Base-by-base conservation (phyloP, 169 alveolate genomes). In the Plasmodium cynomolgi region DNA sequence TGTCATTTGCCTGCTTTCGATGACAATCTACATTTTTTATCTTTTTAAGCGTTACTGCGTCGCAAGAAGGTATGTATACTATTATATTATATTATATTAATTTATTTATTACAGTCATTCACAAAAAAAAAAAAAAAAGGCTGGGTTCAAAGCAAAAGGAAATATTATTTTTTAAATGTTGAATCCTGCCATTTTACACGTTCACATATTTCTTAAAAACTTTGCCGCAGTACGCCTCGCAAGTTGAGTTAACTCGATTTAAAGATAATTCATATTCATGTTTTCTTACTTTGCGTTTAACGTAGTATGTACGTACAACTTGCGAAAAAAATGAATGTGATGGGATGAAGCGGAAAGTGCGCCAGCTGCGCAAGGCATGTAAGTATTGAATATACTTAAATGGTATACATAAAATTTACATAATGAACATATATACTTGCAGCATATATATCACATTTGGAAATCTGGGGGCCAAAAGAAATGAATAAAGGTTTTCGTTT, bases 131-230 rank as follows among this genome's bases (percentile, higher is more conserved):
- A 44, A 77, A n/a, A 77, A 37, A 37, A 9, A 77, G 41, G 58
- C 50, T n/a, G 29, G 15, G 84, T 37, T 34, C 84, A 37, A 77
- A 77, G 13, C 29, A 34, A 37, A 29, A 17, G 26, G 56, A 26
- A 26, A 50, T 15, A 15, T 50, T 50, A 77, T 31, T 77, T 23
- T 77, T 77, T 77, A 77, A 77, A 77, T 31, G 31, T 29, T 77
- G 50, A 77, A 77, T 77, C 29, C 84, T 77, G 41, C 56, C 84
- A 77, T 77, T 77, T 77, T 77, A 37, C 41, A 2, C 33, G 31
- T 77, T 77, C 33, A 31, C 50, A 37, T 29, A 37, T 77, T 44
- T 44, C 58, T 77, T 37, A 77, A 77, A n/a, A 8, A 37, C 9
- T 77, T 3, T 37, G 13, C 33, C 20, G 29, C 58, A 23, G 50